Base-by-base conservation (phyloP, 495 filamentous ascomycete species). In the Podospora bellae-mahoneyi region DNA sequence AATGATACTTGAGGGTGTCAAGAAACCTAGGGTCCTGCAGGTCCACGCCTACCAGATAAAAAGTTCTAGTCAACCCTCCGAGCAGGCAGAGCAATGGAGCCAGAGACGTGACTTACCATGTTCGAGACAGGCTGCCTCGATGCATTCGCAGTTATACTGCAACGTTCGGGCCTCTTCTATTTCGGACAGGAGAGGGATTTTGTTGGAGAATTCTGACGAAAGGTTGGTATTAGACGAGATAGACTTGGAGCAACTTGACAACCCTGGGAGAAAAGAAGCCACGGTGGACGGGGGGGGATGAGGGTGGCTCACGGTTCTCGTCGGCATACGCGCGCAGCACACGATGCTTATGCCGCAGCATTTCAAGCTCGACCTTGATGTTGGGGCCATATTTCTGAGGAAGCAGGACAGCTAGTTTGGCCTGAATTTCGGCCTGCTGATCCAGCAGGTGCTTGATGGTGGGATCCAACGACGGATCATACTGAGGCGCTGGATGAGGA, bases 131-230 rank as follows among this genome's bases (percentile, higher is more conserved):
- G 80, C 82, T 61, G 74, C 77, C 67, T 83, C 81, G 68, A 84
- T 80, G 69, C 82, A 84, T 71, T 84, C 82, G 70, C 81, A 84
- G 66, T 76, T 77, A 68, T 84, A 83, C 65, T 84, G 82, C 63
- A 84, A 66, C 18, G 76, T 72, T 60, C 82, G 74, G 44, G 82
- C 81, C 73, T 84, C 82, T 67, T 84, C 82, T 54, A 83, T 75
- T 30, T 84, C 81, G 70, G 79, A 84, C 67, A 83, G 71, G 68
- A 76, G 73, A 34, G 77, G 73, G 60, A 83, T 67, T 66, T 76
- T 80, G 64, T 78, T 79, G 65, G 80, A 75, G 62, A 82, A 60
- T 34, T 81, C 82, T 84, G 64, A 55, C 65, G 64, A 66, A 5
- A 39, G 10, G 13, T 4, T 18, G 55, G 23, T 26, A 58, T 20